Conservation (phyloP, 2,329 filamentous ascomycete species). For the Pseudogymnoascus sp. region DNA sequence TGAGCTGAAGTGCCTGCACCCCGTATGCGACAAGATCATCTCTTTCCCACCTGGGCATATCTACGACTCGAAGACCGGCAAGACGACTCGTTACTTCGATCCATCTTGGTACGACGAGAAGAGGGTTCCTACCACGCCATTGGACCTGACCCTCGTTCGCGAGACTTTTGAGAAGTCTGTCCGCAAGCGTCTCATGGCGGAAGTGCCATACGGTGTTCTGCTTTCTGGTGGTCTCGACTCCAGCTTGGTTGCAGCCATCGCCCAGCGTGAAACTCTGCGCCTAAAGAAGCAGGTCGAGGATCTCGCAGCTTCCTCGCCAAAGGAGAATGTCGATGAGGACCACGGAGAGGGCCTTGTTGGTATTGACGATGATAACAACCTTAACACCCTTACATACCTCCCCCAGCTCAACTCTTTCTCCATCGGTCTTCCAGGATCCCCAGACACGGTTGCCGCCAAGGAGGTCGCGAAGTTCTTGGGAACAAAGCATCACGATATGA, state of each 20-base stretch:
- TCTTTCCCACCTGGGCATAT: conserved; percentile 92
- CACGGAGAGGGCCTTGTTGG: conserved; percentile 72
- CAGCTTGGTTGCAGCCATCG: conserved; percentile 88
- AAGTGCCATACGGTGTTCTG: conserved; percentile 94
- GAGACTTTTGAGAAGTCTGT: conserved; percentile 83
- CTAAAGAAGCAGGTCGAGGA: conserved; percentile 57
- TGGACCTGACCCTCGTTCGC: conserved; percentile 78
- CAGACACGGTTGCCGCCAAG: conserved; percentile 83
- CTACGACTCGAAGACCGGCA: conserved; percentile 87
- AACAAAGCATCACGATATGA: conserved; percentile 97
- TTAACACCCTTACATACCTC: conserved; percentile 83
- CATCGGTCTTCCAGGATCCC: conserved; percentile 86
- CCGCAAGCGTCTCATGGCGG: conserved; percentile 94
- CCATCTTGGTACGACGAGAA: conserved; percentile 85
- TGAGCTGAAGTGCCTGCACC: conserved; percentile 87
- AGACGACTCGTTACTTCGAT: conserved; percentile 81
- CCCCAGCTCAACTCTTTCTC: conserved; percentile 98
- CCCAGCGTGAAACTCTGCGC: conserved; percentile 81
- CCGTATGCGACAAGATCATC: conserved; percentile 91
- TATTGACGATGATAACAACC: conserved; percentile 84
- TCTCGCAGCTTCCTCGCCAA: conserved; percentile 38
- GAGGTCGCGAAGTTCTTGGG: conserved; percentile 95
- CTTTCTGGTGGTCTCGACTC: conserved; percentile 94
- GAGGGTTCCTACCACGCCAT: conserved; percentile 68
- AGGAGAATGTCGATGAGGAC: conserved; percentile 48